phyloP scores from a whole-genome alignment of 768 basidiomycete genomes.

The Rhodotorula graminis region DNA sequence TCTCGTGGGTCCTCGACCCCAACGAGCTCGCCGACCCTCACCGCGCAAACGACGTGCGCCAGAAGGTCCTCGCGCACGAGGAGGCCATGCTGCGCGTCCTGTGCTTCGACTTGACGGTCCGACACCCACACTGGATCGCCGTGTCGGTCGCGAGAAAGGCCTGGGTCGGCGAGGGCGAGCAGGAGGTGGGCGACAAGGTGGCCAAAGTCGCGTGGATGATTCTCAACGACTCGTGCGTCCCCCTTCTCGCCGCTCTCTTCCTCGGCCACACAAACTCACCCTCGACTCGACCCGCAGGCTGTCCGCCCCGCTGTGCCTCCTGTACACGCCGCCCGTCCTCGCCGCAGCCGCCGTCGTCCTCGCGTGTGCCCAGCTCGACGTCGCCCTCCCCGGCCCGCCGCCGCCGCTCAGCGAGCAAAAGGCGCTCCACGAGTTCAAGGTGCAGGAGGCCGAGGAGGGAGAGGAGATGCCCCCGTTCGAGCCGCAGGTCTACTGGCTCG shows the following conservation, averaged over 20 bases:
- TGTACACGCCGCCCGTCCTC: slow-evolving; percentile 39
- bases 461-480: slow-evolving; percentile 15
- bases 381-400: slow-evolving; percentile 4
- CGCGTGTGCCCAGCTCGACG: slow-evolving; percentile 13
- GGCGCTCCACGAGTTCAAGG: slow-evolving; percentile 1
- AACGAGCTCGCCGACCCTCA: not conserved
- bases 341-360: slow-evolving; percentile 39
- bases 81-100: slow-evolving; percentile 45
- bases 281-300: too few species aligned
- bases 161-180: slow-evolving; percentile 9
- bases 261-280: too few species aligned
- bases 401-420: not conserved
- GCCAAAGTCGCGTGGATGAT: slow-evolving; percentile 29
- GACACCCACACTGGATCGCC: slow-evolving; percentile 36
- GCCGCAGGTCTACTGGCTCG: slow-evolving; percentile 11
- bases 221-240: slow-evolving; percentile 37
- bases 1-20: slow-evolving; percentile 37
- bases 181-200: not conserved
- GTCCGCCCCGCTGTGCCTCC: slow-evolving; percentile 37
- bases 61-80: slow-evolving; percentile 42
- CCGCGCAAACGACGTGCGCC: slow-evolving; percentile 29
- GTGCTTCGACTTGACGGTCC: slow-evolving; percentile 46
- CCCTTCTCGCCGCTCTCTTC: too few species aligned
- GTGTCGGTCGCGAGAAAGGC: slow-evolving; percentile 24
- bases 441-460: slow-evolving; percentile 21